Evolutionary conservation across 148 eudicot genomes (phyloP), one percentile per base, ranked within the genome.

Genomic region (Amaranthus hypochondriacus): DNA sequence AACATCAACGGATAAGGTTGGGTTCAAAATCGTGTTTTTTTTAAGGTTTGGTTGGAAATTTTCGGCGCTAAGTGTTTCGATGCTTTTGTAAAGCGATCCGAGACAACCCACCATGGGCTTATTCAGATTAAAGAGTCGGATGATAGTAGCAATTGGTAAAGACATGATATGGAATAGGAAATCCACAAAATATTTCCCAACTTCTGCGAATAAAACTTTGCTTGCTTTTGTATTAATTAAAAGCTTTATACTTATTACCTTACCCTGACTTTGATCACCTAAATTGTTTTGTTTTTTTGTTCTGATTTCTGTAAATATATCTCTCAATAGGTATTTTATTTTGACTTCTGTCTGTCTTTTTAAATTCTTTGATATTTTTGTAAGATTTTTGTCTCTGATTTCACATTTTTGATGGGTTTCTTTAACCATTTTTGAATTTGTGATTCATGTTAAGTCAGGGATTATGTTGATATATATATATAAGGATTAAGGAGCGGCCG

Each of bases 201-300:
- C 80, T 71, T 81, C 87, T 1, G 81, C 85, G 7, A 82, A 79
- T 48, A 84, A 54, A 1, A 82, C 85, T 6, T 72, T 82, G 9
- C 68, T 58, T 3, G 44, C n/a, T 9, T 77, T 80, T 14, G 74
- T 71, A 60, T 85, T 83, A 1, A 82, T 64, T 2, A 75, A 55
- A 3, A 85, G 72, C 60, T 77, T 82, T 48, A 85, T 2, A 5
- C 60, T 69, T 48, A 74, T 7, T 15, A 6, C 28, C 57, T 50
- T 2, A 4, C 47, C n/a, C 56, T 18, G 13, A 7, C 21, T 53
- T 21, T 39, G 8, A 58, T 15, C 39, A 4, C 28, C 62, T 39
- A 28, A 28, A 58, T 5, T 58, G 5, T 58, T 7, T 28, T 28
- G 39, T 28, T 28, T 2, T 28, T 28, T 28, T 28, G 1, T 28